These are phyloP conservation scores for Cryptosporidium ryanae DNA, from an alignment of 169 alveolate genomes.

Conservation along the genomic window DNA sequence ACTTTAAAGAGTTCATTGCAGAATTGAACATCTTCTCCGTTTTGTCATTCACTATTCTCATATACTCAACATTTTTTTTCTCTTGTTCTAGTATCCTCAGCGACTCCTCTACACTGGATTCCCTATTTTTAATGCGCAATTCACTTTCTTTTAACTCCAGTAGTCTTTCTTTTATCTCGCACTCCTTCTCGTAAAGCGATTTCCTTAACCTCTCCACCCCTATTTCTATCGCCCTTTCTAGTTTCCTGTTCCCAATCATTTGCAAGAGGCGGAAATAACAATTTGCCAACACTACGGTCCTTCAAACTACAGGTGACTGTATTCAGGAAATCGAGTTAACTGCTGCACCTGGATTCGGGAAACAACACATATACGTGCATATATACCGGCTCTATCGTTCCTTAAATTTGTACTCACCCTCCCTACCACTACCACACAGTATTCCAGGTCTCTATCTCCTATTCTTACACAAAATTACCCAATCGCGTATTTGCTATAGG, in stretches of 20 bases:
- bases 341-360: too few species aligned
- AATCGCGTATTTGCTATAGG: too few species aligned
- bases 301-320: too few species aligned
- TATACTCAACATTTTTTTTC: constrained; percentile 15
- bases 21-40: constrained; percentile 18
- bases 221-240: constrained; percentile 27
- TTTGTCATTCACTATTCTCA: constrained; percentile 38
- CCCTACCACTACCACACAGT: too few species aligned
- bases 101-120: constrained; percentile 15
- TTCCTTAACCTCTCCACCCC: constrained; percentile 35
- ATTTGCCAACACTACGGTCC: too few species aligned
- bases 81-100: constrained; percentile 28
- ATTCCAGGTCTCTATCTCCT: too few species aligned
- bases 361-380: too few species aligned
- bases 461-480: too few species aligned
- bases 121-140: constrained; percentile 4
- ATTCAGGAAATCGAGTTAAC: too few species aligned
- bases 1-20: constrained; percentile 19
- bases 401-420: too few species aligned
- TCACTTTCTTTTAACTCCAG: constrained; percentile 20
- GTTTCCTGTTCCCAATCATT: not conserved
- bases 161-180: not conserved
- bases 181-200: constrained; percentile 8
- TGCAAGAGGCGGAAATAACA: too few species aligned
- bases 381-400: too few species aligned